A percentile compares a stretch with the other conserved stretches of the same genome.
Evolutionary conservation across 306 rosid species (phyloP).

Genomic region (Cucumis hystrix): DNA sequence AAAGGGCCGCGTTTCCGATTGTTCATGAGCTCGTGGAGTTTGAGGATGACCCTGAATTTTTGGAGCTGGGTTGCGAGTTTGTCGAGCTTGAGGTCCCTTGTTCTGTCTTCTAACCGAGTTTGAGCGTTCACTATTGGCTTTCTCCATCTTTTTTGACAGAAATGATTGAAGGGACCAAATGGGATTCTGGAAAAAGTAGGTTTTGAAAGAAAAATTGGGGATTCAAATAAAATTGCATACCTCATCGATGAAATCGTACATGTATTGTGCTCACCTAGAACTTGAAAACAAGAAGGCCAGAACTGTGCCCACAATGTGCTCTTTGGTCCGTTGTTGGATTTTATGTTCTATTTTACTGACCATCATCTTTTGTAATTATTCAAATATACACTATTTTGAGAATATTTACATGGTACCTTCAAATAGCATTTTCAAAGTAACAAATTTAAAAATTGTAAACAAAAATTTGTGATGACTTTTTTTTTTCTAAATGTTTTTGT

Average conservation of each 20-base stretch:
- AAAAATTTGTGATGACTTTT: too few relatives aligned
- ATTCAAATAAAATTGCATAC: not conserved
- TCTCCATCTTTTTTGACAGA: slow-evolving; percentile 47
- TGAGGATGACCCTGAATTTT: slow-evolving; percentile 35
- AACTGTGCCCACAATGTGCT: too few relatives aligned
- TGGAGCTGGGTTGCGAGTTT: slow-evolving; percentile 24
- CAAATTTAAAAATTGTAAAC: too few relatives aligned
- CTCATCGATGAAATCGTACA: not conserved
- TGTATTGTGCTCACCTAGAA: not conserved
- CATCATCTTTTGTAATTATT: too few relatives aligned
- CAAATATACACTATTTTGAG: too few relatives aligned
- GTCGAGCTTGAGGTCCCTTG: slow-evolving; percentile 48
- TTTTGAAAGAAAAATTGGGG: not conserved
- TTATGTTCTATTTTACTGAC: too few relatives aligned
- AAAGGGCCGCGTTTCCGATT: slow-evolving; percentile 47
- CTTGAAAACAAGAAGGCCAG: not conserved
- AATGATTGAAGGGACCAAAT: slow-evolving; percentile 34
- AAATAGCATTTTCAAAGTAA: too few relatives aligned
- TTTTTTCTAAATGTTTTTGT: too few relatives aligned
- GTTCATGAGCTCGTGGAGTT: slow-evolving; percentile 30
- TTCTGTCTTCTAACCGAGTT: slow-evolving; percentile 58
- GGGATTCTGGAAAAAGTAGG: not conserved
- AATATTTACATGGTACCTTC: too few relatives aligned
- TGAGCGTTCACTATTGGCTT: slow-evolving; percentile 46
- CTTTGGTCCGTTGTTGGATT: too few relatives aligned